phyloP scores from a whole-genome alignment of 495 filamentous ascomycete species.

The Lichina pygmaea region DNA sequence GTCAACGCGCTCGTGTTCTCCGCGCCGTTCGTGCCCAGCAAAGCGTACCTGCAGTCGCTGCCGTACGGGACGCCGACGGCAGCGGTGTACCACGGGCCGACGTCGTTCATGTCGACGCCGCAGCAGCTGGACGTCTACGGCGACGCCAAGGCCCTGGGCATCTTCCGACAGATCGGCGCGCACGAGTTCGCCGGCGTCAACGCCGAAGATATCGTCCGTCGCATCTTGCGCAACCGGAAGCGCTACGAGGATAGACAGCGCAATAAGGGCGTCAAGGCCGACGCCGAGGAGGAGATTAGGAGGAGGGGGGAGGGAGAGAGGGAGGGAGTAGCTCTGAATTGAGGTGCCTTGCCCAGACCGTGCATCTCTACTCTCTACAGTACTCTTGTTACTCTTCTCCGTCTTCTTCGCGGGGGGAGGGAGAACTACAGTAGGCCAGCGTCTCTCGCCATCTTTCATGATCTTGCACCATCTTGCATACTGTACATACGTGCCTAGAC shows the following conservation, averaged over 20 bases:
- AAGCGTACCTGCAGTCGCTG: constrained; percentile 43
- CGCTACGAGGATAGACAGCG: constrained; percentile 79
- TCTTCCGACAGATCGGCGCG: constrained; percentile 13
- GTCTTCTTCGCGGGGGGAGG: too few relatives aligned
- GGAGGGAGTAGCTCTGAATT: too few relatives aligned
- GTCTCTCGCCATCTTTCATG: too few relatives aligned
- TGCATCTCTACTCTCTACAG: too few relatives aligned
- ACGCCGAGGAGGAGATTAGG: too few relatives aligned
- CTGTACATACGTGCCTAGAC: too few relatives aligned
- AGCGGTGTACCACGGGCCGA: constrained; percentile 85
- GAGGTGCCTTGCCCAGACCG: too few relatives aligned
- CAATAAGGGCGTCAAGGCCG: constrained; percentile 57
- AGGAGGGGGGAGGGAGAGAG: too few relatives aligned
- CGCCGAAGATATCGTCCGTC: constrained; percentile 67
- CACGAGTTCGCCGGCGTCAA: constrained; percentile 75
- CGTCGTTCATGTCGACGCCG: constrained; percentile 63
- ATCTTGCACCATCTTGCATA: too few relatives aligned
- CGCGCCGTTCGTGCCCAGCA: constrained; percentile 60
- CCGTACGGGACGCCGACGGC: constrained; percentile 49
- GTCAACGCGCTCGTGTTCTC: constrained; percentile 68
- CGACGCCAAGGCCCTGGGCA: constrained; percentile 21
- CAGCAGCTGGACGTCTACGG: constrained; percentile 49
- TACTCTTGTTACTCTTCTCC: too few relatives aligned
- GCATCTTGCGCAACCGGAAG: constrained; percentile 61
- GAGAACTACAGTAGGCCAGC: too few relatives aligned